A percentile compares a stretch with the other conserved stretches of the same genome.
phyloP scores from a whole-genome alignment of 2,329 filamentous ascomycete genomes.

The Chaetomium strumarium region DNA sequence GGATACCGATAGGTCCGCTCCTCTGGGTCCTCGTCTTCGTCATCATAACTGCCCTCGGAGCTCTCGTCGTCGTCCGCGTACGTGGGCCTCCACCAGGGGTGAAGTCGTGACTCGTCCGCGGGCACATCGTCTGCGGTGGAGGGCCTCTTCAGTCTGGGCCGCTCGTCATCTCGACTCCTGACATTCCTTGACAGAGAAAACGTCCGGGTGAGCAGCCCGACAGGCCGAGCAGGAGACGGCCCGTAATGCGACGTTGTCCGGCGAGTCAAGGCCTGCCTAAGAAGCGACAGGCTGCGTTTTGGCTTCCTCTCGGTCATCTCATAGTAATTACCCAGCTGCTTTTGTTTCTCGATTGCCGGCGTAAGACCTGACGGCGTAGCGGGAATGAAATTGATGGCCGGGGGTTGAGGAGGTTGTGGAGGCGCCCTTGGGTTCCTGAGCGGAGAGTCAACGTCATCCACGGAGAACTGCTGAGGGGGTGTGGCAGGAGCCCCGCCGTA shows the following conservation, averaged over 20 bases:
- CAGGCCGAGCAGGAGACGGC: conserved; percentile 34
- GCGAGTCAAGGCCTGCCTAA: conserved; percentile 48
- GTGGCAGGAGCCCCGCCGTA: conserved; percentile 41
- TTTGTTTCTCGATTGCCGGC: conserved; percentile 47
- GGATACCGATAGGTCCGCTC: conserved; percentile 43
- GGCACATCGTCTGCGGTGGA: conserved; percentile 41
- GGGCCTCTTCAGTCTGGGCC: conserved; percentile 31
- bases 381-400: conserved; percentile 54
- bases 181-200: conserved; percentile 47
- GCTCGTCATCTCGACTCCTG: conserved; percentile 28
- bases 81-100: conserved; percentile 57
- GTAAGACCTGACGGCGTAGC: conserved; percentile 57
- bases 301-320: conserved; percentile 43
- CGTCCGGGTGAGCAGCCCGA: conserved; percentile 43
- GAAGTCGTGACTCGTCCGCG: conserved; percentile 48
- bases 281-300: conserved; percentile 43
- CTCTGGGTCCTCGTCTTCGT: conserved; percentile 31
- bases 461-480: conserved; percentile 45
- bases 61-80: conserved; percentile 35
- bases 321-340: conserved; percentile 49
- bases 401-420: conserved; percentile 40
- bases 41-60: conserved; percentile 28
- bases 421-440: conserved; percentile 55
- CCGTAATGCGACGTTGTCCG: conserved; percentile 41
- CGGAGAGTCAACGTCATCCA: conserved; percentile 55